Conservation (phyloP, 805 yeast genomes). For the Ogataea salicorniae region DNA sequence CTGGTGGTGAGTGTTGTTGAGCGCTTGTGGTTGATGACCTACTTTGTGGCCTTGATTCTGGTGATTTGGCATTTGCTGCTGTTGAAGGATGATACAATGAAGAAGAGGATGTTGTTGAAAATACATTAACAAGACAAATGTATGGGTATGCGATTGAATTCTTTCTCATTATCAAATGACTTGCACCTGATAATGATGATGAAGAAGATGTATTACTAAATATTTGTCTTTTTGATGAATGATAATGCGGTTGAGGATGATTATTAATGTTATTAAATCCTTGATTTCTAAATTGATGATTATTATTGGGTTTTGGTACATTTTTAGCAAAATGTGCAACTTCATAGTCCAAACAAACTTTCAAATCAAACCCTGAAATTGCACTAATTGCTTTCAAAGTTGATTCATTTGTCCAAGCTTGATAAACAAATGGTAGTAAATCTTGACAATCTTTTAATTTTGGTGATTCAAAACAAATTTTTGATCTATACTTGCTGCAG, state of each 20-base stretch:
- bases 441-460: slow-evolving; percentile 18
- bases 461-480: slow-evolving; percentile 25
- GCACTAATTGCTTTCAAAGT: slow-evolving; percentile 41
- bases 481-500: neutral
- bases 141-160: slow-evolving; percentile 27
- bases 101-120: neutral
- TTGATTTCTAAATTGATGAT: neutral
- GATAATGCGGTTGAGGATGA: neutral
- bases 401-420: slow-evolving; percentile 50
- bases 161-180: slow-evolving; percentile 12
- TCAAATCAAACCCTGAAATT: slow-evolving; percentile 50
- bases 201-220: neutral
- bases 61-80: neutral
- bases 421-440: slow-evolving; percentile 43
- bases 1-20: neutral
- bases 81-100: neutral
- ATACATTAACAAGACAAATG: slow-evolving; percentile 21
- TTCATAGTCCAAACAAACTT: slow-evolving; percentile 46
- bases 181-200: no score
- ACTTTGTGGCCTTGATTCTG: neutral
- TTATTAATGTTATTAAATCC: no score
- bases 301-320: neutral
- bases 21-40: neutral
- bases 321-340: slow-evolving; percentile 37
- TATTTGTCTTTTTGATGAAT: neutral